Conservation (phyloP, 305 asterid genomes). For the Fraxinus sp. region DNA sequence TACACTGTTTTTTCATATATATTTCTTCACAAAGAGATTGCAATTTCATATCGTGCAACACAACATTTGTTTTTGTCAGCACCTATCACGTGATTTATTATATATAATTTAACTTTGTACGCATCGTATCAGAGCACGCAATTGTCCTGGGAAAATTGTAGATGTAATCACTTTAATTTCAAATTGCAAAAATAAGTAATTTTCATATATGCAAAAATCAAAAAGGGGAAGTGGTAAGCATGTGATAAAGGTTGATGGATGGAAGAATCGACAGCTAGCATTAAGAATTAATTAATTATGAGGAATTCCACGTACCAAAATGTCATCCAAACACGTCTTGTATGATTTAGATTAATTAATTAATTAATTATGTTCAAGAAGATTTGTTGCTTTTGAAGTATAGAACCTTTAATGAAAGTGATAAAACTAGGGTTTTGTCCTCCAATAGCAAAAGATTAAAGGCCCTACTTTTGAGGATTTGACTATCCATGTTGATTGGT, state of each 20-base stretch:
- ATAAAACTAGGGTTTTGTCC: neutral
- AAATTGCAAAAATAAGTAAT: no score
- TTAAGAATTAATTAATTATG: neutral
- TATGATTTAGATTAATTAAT: neutral
- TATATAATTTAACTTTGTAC: neutral
- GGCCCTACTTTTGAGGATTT: conserved; percentile 5
- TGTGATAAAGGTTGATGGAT: neutral
- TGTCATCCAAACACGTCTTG: neutral
- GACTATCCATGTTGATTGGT: neutral
- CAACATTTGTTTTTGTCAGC: neutral
- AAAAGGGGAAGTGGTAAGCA: neutral
- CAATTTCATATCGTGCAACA: neutral
- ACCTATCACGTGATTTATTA: neutral
- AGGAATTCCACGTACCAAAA: neutral
- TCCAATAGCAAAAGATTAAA: neutral
- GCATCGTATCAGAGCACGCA: neutral
- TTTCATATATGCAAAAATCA: neutral
- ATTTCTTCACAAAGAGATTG: neutral
- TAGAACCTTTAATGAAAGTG: neutral
- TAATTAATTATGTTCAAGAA: neutral
- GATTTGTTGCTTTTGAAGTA: neutral
- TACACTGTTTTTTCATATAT: neutral
- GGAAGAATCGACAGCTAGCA: conserved; percentile 3
- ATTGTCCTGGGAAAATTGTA: neutral
- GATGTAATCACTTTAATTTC: neutral